Evolutionary conservation across 164 flowering plant species (phyloP).

Genomic region (Taxillus chinensis): DNA sequence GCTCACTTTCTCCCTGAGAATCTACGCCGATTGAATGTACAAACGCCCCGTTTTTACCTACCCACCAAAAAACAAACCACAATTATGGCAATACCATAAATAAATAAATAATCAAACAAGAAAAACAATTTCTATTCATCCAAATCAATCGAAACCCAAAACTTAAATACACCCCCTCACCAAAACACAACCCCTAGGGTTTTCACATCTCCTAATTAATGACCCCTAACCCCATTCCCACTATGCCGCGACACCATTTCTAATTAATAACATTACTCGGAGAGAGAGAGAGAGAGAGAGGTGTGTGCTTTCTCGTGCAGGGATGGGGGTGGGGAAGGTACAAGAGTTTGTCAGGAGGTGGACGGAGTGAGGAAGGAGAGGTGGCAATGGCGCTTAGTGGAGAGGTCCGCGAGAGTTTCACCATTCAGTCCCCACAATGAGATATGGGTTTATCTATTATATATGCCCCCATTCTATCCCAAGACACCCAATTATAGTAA

Average conservation of each 20-base stretch:
- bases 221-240: not conserved
- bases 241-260: not conserved
- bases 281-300: not conserved
- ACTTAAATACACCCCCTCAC: too few species aligned
- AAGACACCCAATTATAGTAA: not conserved
- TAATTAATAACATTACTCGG: not conserved
- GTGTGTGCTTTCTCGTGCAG: conserved; percentile 3
- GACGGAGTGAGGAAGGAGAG: conserved; percentile 1
- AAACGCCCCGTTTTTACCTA: not conserved
- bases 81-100: not conserved
- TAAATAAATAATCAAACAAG: too few species aligned
- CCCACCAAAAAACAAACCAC: conserved; percentile 2
- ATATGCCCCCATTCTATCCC: conserved; percentile 6
- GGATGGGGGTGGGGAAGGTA: conserved; percentile 6
- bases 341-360: not conserved
- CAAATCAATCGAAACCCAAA: not conserved
- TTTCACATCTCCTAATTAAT: not conserved
- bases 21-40: conserved; percentile 6
- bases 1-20: too few species aligned
- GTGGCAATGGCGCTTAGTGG: not conserved
- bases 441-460: conserved; percentile 1
- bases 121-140: not conserved
- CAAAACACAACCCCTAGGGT: conserved; percentile 6
- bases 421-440: not conserved
- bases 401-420: not conserved